A percentile compares a stretch with the other conserved stretches of the same genome.
Conservation (phyloP, 208 protist genomes). For the Trypanosoma melophagium region DNA sequence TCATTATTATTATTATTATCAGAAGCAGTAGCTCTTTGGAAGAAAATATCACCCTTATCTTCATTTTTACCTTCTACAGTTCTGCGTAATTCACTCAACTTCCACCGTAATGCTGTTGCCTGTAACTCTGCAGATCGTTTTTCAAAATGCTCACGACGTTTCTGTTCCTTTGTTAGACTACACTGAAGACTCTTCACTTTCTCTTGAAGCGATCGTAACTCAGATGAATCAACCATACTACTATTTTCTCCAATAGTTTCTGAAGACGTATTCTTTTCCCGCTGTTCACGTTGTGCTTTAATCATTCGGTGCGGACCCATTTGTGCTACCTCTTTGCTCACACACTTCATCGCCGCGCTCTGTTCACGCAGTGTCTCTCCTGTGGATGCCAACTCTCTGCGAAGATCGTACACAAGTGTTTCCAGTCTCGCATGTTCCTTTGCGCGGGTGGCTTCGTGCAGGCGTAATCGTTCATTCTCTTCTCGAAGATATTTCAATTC, state of each 20-base stretch:
- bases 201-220: neutral
- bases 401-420: slow-evolving; percentile 46
- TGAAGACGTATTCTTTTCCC: neutral
- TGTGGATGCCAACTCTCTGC: slow-evolving; percentile 55
- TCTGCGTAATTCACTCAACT: neutral
- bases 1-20: neutral
- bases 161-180: slow-evolving; percentile 1
- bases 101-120: neutral
- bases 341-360: slow-evolving; percentile 44
- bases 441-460: slow-evolving; percentile 27
- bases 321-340: slow-evolving; percentile 48
- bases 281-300: slow-evolving; percentile 25
- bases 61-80: neutral
- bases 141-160: slow-evolving; percentile 6
- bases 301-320: slow-evolving; percentile 60
- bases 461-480: slow-evolving; percentile 60
- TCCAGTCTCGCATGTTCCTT: slow-evolving; percentile 36
- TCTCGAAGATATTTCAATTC: slow-evolving; percentile 41
- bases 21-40: neutral
- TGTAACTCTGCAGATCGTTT: slow-evolving; percentile 1
- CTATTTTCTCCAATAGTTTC: neutral
- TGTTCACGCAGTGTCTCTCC: slow-evolving; percentile 54
- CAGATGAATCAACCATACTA: neutral
- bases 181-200: slow-evolving; percentile 1
- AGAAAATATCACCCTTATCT: neutral